phyloP scores from a whole-genome alignment of 2,329 filamentous ascomycete species.

The Ascochyta lentis region DNA sequence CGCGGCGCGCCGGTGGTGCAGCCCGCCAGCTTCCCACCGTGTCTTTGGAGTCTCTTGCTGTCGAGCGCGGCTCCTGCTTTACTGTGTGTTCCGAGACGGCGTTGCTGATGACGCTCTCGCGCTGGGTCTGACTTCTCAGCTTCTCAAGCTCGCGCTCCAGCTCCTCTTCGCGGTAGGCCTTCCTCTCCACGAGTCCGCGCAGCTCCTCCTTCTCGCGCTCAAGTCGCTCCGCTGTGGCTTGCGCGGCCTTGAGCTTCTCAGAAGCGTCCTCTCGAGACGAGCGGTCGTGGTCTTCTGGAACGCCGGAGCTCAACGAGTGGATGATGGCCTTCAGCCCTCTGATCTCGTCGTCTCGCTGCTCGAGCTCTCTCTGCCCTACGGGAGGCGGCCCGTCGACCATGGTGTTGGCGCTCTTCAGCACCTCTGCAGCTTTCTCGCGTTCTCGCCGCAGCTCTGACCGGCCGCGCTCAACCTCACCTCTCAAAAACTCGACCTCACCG shows the following conservation, averaged over 20 bases:
- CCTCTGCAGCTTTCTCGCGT: constrained; percentile 77
- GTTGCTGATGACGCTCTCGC: constrained; percentile 62
- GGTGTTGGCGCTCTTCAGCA: constrained; percentile 61
- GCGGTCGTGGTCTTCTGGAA: constrained; percentile 52
- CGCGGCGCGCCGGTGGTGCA: constrained; percentile 33
- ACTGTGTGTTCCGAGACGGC: constrained; percentile 57
- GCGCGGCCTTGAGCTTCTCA: constrained; percentile 63
- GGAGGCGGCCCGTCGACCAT: constrained; percentile 51
- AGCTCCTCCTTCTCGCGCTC: constrained; percentile 83
- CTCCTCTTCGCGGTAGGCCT: constrained; percentile 78
- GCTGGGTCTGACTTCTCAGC: constrained; percentile 57
- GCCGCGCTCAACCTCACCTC: constrained; percentile 92
- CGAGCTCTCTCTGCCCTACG: constrained; percentile 72
- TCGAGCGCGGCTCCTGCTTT: constrained; percentile 59
- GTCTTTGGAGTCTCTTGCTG: constrained; percentile 70
- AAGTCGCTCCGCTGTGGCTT: constrained; percentile 69
- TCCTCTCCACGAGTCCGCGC: constrained; percentile 74
- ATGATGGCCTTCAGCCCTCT: constrained; percentile 97
- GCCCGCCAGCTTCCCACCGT: constrained; percentile 66
- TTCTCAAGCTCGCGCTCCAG: constrained; percentile 80
- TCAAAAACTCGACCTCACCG: constrained; percentile 92
- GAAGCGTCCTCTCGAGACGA: constrained; percentile 38
- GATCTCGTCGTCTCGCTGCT: constrained; percentile 97
- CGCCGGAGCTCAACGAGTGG: constrained; percentile 84
- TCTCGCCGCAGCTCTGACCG: constrained; percentile 87